Percentiles rank a stretch among this genome's conserved stretches.
phyloP scores from a whole-genome alignment of 2,329 filamentous ascomycete species.

The Fusarium irregulare region DNA sequence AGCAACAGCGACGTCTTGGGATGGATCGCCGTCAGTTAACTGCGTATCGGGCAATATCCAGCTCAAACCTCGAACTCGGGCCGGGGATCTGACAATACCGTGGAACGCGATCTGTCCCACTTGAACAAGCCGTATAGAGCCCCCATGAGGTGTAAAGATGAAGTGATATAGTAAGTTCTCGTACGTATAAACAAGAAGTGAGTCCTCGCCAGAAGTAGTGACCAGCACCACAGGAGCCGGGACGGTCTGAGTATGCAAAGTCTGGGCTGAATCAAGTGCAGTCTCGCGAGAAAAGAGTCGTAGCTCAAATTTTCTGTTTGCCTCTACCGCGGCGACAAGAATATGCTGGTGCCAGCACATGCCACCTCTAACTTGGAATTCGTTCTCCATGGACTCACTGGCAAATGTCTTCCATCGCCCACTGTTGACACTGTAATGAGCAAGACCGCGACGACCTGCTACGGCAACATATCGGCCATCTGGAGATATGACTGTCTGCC shows the following conservation, averaged over 20 bases:
- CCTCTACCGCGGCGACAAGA: constrained; percentile 91
- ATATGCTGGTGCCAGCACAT: constrained; percentile 99
- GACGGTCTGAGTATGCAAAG: constrained; percentile 81
- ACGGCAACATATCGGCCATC: constrained; percentile 95
- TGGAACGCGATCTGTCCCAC: constrained; percentile 99
- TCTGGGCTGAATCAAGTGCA: constrained; percentile 76
- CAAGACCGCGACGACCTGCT: constrained; percentile 91
- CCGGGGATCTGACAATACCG: constrained; percentile 93
- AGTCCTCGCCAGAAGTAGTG: constrained; percentile 90
- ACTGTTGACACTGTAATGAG: constrained; percentile 95
- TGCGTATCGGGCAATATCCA: constrained; percentile 96
- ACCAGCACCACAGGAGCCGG: constrained; percentile 90
- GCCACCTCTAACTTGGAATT: constrained; percentile 91
- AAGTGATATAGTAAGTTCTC: constrained; percentile 97
- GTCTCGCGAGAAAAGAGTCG: constrained; percentile 93
- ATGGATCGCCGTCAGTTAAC: constrained; percentile 89
- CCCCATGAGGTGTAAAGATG: constrained; percentile 80
- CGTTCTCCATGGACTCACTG: constrained; percentile 82
- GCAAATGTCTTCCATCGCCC: constrained; percentile 96
- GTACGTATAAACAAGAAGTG: constrained; percentile 94
- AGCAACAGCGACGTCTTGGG: constrained; percentile 92
- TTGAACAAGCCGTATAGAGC: constrained; percentile 80
- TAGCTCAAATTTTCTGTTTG: constrained; percentile 82
- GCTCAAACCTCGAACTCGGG: constrained; percentile 89
- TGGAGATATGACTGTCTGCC: constrained; percentile 85